Percentiles rank a stretch among this genome's conserved stretches.
Conservation (phyloP, 192 early-diverging fungal species). For the Linnemannia schmuckeri region DNA sequence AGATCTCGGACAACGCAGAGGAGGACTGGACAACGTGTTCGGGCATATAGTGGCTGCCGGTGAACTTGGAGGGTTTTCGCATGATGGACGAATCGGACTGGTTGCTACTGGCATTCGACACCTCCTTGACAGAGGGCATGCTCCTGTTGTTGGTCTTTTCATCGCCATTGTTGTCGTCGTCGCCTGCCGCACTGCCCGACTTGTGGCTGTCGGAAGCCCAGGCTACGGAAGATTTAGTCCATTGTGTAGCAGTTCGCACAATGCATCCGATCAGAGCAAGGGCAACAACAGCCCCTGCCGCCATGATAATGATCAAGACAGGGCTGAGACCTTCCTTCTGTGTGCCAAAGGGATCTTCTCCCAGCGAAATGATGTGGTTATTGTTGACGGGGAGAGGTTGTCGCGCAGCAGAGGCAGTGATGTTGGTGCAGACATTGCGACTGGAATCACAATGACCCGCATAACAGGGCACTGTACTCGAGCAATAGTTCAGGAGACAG, state of each 20-base stretch:
- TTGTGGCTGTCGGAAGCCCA: conserved; percentile 24
- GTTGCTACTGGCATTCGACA: not conserved
- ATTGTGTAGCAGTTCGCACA: conserved; percentile 17
- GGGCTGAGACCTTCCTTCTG: conserved; percentile 31
- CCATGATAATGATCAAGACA: conserved; percentile 42
- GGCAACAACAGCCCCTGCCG: conserved; percentile 22
- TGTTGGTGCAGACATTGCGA: conserved; percentile 33
- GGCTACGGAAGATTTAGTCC: conserved; percentile 19
- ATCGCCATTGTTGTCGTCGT: conserved; percentile 1
- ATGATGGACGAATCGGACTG: not conserved
- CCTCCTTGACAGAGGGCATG: not conserved
- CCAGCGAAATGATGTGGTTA: conserved; percentile 30
- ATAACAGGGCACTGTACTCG: conserved; percentile 46
- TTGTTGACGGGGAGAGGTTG: conserved; percentile 11
- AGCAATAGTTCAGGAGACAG: conserved; percentile 53
- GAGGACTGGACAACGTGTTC: not conserved
- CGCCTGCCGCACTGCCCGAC: not conserved
- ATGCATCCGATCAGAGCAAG: conserved; percentile 46
- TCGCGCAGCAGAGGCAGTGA: conserved; percentile 9
- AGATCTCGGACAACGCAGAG: conserved; percentile 2
- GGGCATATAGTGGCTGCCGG: conserved; percentile 44
- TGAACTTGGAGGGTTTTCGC: conserved; percentile 37
- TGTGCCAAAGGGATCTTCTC: conserved; percentile 43
- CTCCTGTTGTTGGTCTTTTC: conserved; percentile 2
- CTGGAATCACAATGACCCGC: conserved; percentile 31